Evolutionary conservation across 2,329 filamentous ascomycete genomes (phyloP).

Genomic region (Zasmidium angulare): DNA sequence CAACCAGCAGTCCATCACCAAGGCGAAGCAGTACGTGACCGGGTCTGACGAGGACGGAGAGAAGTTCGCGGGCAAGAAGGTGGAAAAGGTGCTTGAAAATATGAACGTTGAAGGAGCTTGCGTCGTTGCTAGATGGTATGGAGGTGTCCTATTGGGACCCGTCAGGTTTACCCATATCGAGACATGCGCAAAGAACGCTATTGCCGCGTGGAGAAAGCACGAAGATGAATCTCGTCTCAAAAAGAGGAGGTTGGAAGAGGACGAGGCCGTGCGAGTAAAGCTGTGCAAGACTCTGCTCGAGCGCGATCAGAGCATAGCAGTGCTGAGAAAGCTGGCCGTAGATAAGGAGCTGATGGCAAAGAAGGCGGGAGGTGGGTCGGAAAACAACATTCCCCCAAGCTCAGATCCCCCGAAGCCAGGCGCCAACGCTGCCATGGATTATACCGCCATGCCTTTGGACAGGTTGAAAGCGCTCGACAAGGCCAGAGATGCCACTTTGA

Average conservation of each 20-base stretch:
- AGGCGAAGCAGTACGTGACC: conserved; percentile 41
- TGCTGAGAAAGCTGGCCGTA: conserved; percentile 47
- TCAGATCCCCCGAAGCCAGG: conserved; percentile 9
- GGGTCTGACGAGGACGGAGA: conserved; percentile 57
- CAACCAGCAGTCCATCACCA: conserved; percentile 47
- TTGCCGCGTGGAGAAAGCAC: conserved; percentile 42
- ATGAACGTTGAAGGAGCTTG: conserved; percentile 47
- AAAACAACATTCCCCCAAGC: not conserved
- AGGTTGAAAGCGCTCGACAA: conserved; percentile 46
- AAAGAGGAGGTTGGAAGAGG: conserved; percentile 37
- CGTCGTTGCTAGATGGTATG: conserved; percentile 57
- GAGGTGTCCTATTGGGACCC: conserved; percentile 49
- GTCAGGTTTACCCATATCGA: conserved; percentile 56
- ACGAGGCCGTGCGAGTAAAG: conserved; percentile 34
- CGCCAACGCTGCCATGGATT: conserved; percentile 37
- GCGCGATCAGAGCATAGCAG: conserved; percentile 49
- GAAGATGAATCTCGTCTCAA: conserved; percentile 31
- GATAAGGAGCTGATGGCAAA: conserved; percentile 44
- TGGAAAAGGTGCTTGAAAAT: conserved; percentile 49
- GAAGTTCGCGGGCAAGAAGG: conserved; percentile 49
- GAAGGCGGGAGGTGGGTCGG: conserved; percentile 15
- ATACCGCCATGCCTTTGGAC: conserved; percentile 43
- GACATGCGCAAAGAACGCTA: conserved; percentile 48
- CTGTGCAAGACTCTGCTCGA: conserved; percentile 44
- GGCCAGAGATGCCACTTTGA: conserved; percentile 54